These are phyloP conservation scores for Boletus pseudopeckii DNA, from an alignment of 768 basidiomycete species.

Conservation along the genomic window DNA sequence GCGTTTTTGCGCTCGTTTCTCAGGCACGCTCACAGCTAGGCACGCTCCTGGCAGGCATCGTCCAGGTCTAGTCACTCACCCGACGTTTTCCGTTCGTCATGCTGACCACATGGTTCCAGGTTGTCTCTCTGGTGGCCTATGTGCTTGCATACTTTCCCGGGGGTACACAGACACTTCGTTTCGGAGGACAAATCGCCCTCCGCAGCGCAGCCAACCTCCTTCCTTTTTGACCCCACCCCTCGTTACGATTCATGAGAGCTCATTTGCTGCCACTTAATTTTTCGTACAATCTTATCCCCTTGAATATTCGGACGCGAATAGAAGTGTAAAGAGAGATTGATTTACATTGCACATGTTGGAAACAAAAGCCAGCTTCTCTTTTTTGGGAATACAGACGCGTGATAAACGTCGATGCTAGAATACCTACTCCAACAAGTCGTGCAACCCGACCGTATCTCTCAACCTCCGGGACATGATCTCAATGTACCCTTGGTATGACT, in stretches of 20 bases:
- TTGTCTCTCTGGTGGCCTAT: conserved; percentile 83
- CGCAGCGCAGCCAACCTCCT: conserved; percentile 82
- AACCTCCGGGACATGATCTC: conserved; percentile 73
- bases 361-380: neutral
- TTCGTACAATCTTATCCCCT: neutral
- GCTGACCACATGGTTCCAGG: conserved; percentile 36
- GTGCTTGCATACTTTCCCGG: conserved; percentile 96
- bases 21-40: conserved; percentile 85
- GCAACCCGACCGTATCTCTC: conserved; percentile 59
- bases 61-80: conserved; percentile 53
- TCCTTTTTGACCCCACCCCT: conserved; percentile 51
- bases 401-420: neutral
- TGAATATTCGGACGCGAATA: neutral
- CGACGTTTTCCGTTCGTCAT: neutral
- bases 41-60: conserved; percentile 74
- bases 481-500: conserved; percentile 65
- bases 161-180: conserved; percentile 72
- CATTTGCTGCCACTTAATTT: conserved; percentile 4
- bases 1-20: neutral
- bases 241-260: neutral
- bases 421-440: conserved; percentile 35
- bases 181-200: conserved; percentile 77
- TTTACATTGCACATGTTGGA: neutral
- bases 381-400: neutral
- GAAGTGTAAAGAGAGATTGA: too few relatives aligned